A percentile compares a stretch with the other conserved stretches of the same genome.
Conservation (phyloP, 441 rosid species). For the Mallotus japonicus region DNA sequence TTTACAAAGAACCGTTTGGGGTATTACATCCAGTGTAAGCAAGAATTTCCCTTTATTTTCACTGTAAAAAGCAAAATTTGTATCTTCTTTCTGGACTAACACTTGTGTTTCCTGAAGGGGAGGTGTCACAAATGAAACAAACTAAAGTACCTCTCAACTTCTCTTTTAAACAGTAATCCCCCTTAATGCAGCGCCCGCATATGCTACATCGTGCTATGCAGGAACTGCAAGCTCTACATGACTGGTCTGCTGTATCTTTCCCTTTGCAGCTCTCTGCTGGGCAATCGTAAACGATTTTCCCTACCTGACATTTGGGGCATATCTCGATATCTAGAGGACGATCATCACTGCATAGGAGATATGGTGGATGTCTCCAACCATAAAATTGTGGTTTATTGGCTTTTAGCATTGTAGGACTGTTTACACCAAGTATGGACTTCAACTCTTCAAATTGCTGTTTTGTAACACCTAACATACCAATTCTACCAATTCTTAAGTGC, state of each 20-base stretch:
- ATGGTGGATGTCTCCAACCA: slow-evolving; percentile 25
- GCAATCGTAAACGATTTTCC: slow-evolving; percentile 77
- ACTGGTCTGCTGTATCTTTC: slow-evolving; percentile 35
- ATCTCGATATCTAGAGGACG: slow-evolving; percentile 70
- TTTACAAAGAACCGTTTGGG: too few species aligned
- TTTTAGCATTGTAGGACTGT: slow-evolving; percentile 15
- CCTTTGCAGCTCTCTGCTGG: slow-evolving; percentile 67
- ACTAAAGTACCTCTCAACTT: too few species aligned
- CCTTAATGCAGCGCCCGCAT: slow-evolving; percentile 80
- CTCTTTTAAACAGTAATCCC: not conserved
- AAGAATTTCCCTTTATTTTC: too few species aligned
- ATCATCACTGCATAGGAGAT: slow-evolving; percentile 56
- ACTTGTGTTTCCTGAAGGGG: too few species aligned
- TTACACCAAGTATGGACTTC: slow-evolving; percentile 47
- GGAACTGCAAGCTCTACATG: slow-evolving; percentile 73
- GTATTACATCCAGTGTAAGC: too few species aligned
- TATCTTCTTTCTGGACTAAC: too few species aligned
- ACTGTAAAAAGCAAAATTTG: too few species aligned
- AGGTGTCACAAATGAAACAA: too few species aligned
- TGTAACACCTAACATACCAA: slow-evolving; percentile 59
- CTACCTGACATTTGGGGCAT: slow-evolving; percentile 70
- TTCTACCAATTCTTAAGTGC: slow-evolving; percentile 54
- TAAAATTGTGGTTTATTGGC: slow-evolving; percentile 32
- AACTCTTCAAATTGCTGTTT: slow-evolving; percentile 57
- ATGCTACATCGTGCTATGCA: slow-evolving; percentile 71